phyloP scores from a whole-genome alignment of 768 basidiomycete species.

The Gyrodon lividus region DNA sequence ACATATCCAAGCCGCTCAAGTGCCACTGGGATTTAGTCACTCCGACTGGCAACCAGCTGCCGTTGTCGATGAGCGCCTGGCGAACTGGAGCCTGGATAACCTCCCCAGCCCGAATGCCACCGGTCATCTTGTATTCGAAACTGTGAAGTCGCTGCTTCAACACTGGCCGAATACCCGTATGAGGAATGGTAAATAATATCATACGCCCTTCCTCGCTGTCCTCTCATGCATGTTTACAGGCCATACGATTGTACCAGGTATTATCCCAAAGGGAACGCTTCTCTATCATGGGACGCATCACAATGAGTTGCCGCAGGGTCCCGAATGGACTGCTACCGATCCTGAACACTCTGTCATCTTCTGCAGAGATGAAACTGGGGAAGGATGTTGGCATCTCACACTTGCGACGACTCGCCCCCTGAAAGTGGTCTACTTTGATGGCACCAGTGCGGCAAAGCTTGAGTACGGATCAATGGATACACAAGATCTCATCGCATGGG shows the following conservation, averaged over 20 bases:
- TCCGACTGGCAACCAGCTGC: not conserved
- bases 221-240: conserved; percentile 10
- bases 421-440: conserved; percentile 35
- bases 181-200: conserved; percentile 29
- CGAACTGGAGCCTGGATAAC: conserved; percentile 21
- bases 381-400: conserved; percentile 32
- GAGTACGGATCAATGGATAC: conserved; percentile 32
- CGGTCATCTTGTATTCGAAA: conserved; percentile 35
- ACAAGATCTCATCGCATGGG: conserved; percentile 36
- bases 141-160: conserved; percentile 35
- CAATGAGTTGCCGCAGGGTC: conserved; percentile 19
- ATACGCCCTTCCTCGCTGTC: not conserved
- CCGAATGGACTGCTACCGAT: conserved; percentile 32
- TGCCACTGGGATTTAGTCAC: not conserved
- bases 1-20: not conserved
- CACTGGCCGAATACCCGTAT: conserved; percentile 39
- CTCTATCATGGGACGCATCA: conserved; percentile 30
- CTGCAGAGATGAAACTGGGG: conserved; percentile 21
- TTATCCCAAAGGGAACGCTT: conserved; percentile 31
- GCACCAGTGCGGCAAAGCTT: conserved; percentile 32
- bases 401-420: conserved; percentile 28
- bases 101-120: conserved; percentile 29
- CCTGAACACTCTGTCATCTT: conserved; percentile 38
- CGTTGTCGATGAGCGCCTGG: not conserved
- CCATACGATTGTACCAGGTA: conserved; percentile 31